Percentiles rank a stretch among this genome's conserved stretches.
phyloP scores from a whole-genome alignment of 768 basidiomycete genomes.

The Boletus edulis region DNA sequence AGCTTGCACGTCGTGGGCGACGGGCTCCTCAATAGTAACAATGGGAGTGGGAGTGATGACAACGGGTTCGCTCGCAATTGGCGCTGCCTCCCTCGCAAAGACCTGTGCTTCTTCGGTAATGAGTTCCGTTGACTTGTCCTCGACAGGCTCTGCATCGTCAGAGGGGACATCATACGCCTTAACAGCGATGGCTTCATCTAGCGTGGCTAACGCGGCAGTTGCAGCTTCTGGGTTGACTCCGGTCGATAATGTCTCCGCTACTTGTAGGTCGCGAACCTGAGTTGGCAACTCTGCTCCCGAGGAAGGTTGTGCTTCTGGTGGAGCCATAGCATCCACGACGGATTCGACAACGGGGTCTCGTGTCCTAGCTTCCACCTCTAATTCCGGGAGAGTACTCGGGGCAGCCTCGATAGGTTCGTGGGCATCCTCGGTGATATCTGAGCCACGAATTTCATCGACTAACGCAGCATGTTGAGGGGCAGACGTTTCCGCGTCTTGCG shows the following conservation, averaged over 20 bases:
- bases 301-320: not conserved
- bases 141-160: not conserved
- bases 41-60: not conserved
- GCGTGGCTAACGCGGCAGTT: not conserved
- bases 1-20: not conserved
- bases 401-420: not conserved
- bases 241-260: not conserved
- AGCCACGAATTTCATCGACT: slow-evolving; percentile 7
- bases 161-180: not conserved
- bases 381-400: not conserved
- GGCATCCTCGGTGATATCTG: not conserved
- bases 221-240: slow-evolving; percentile 3
- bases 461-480: not conserved
- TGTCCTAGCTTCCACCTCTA: not conserved
- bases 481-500: not conserved
- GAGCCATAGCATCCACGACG: not conserved
- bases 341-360: not conserved
- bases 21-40: slow-evolving; percentile 1
- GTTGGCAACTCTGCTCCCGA: slow-evolving; percentile 5
- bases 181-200: not conserved
- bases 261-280: not conserved
- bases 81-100: not conserved
- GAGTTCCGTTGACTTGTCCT: not conserved
- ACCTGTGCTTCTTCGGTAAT: not conserved
- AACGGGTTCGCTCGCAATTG: not conserved